Evolutionary conservation across 345 rosid genomes (phyloP).

Genomic region (Hibiscus syriacus): DNA sequence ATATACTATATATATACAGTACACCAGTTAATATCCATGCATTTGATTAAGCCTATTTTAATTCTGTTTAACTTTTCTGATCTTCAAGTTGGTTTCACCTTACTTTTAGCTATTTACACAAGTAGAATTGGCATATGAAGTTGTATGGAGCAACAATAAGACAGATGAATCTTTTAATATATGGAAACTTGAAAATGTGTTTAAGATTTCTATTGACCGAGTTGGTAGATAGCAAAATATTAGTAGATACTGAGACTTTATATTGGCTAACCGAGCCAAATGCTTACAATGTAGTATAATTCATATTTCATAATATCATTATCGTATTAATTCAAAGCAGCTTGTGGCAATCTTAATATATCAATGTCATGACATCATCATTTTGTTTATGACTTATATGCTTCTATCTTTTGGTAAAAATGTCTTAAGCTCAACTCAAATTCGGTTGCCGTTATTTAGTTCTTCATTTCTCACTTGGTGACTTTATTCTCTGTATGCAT

Average conservation of each 20-base stretch:
- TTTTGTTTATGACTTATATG: not conserved
- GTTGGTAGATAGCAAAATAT: not conserved
- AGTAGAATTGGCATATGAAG: not conserved
- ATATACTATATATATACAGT: no score
- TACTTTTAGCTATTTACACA: no score
- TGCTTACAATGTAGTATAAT: not conserved
- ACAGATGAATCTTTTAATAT: not conserved
- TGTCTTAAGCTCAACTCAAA: not conserved
- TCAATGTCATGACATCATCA: not conserved
- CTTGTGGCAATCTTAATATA: not conserved
- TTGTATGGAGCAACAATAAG: not conserved
- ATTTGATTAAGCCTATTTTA: not conserved
- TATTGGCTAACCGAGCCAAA: not conserved
- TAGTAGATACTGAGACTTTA: not conserved
- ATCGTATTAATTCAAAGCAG: not conserved
- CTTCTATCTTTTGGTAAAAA: not conserved
- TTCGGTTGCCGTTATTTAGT: not conserved
- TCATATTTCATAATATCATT: not conserved
- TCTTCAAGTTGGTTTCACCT: no score
- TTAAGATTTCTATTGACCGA: not conserved
- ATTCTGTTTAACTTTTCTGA: no score
- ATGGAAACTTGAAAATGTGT: constrained; percentile 8
- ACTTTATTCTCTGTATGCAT: not conserved
- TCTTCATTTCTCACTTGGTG: not conserved
- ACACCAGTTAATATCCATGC: not conserved